Conservation (phyloP, 2,329 filamentous ascomycete genomes). For the Pyrenophora teres region DNA sequence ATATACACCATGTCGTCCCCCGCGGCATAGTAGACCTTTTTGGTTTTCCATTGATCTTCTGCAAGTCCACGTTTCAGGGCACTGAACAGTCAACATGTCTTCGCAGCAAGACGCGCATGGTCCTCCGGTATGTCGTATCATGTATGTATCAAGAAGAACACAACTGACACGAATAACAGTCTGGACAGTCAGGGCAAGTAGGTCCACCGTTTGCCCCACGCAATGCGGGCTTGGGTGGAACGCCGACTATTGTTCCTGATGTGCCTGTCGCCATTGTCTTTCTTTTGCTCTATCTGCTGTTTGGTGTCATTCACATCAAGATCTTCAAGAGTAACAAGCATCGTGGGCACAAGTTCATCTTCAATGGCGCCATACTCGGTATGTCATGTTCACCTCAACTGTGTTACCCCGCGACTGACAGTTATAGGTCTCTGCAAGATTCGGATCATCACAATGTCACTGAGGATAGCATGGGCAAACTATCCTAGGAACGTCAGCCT, state of each 20-base stretch:
- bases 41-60: conserved; percentile 12
- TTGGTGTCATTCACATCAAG: conserved; percentile 48
- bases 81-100: conserved; percentile 15
- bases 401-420: conserved; percentile 13
- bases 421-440: conserved; percentile 52
- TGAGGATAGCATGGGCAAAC: conserved; percentile 47
- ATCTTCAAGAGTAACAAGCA: conserved; percentile 49
- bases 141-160: background rate
- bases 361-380: conserved; percentile 51
- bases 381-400: conserved; percentile 5
- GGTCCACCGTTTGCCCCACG: conserved; percentile 40
- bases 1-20: conserved; percentile 27
- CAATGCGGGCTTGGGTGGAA: conserved; percentile 35
- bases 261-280: conserved; percentile 50
- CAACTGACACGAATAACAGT: conserved; percentile 14
- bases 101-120: conserved; percentile 13
- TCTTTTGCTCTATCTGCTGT: conserved; percentile 48
- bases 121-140: conserved; percentile 11
- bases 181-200: conserved; percentile 3
- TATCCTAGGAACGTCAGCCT: conserved; percentile 51
- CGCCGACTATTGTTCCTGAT: conserved; percentile 43
- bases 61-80: conserved; percentile 6
- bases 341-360: conserved; percentile 51
- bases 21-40: conserved; percentile 5
- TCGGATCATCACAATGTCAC: conserved; percentile 49